These are phyloP conservation scores for Aspergillus campestris DNA, from an alignment of 495 filamentous ascomycete species.

Conservation along the genomic window DNA sequence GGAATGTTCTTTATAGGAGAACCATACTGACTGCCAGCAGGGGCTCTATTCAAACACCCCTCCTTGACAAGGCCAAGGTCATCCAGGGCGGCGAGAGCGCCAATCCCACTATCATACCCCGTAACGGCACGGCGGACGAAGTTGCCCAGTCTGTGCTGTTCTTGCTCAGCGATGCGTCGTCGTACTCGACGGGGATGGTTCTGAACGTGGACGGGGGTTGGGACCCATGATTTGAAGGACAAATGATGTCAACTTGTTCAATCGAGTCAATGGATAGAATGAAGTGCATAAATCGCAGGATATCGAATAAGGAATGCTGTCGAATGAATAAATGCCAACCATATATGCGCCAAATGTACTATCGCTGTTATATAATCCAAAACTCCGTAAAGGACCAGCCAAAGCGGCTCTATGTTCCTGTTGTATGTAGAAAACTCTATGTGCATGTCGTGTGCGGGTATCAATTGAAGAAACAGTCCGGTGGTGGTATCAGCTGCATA, in stretches of 20 bases:
- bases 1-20: slow-evolving; percentile 1
- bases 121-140: slow-evolving; percentile 39
- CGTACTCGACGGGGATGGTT: slow-evolving; percentile 44
- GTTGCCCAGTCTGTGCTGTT: slow-evolving; percentile 47
- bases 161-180: slow-evolving; percentile 46
- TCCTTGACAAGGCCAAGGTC: slow-evolving; percentile 26
- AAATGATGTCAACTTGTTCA: background rate
- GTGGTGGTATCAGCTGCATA: slow-evolving; percentile 1
- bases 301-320: too few species aligned
- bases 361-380: too few species aligned
- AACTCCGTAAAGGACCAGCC: too few species aligned
- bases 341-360: background rate
- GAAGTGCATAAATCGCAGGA: too few species aligned
- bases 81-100: slow-evolving; percentile 26
- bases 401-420: background rate
- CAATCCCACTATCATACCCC: slow-evolving; percentile 33
- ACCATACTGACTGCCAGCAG: slow-evolving; percentile 12
- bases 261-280: too few species aligned
- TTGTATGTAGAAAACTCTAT: too few species aligned
- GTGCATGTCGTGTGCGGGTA: too few species aligned
- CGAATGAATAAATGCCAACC: too few species aligned
- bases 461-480: background rate
- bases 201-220: slow-evolving; percentile 36
- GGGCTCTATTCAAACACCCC: slow-evolving; percentile 48
- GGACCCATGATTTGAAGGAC: slow-evolving; percentile 14